These are phyloP conservation scores for Blastomyces emzantsi DNA, from an alignment of 2,329 filamentous ascomycete species.

Conservation along the genomic window DNA sequence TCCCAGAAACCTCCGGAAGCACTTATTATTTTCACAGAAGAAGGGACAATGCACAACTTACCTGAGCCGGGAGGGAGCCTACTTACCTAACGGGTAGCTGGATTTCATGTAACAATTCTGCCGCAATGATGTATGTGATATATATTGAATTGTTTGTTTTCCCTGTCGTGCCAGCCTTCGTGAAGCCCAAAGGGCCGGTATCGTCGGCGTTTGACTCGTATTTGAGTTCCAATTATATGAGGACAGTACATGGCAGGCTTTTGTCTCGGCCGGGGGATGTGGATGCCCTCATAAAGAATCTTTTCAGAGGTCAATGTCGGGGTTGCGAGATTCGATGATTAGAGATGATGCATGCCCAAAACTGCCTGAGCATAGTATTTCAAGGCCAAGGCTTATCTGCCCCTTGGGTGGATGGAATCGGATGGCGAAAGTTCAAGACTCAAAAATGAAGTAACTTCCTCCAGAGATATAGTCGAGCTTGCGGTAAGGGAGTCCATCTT, in stretches of 20 bases:
- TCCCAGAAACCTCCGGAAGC: background rate
- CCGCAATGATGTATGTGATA: background rate
- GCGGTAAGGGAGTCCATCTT: background rate
- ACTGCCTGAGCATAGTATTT: background rate
- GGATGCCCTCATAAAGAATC: background rate
- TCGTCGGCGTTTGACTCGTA: background rate
- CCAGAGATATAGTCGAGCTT: background rate
- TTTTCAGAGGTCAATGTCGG: background rate
- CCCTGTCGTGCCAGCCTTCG: background rate
- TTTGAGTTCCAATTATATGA: background rate
- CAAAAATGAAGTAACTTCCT: background rate
- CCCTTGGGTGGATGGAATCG: no score
- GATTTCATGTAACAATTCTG: slow-evolving; percentile 1
- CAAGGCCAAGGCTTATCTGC: background rate
- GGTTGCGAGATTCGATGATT: background rate
- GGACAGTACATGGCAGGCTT: background rate
- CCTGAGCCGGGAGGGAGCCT: background rate
- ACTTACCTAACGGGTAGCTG: background rate
- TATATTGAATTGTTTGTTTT: background rate
- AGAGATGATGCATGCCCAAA: background rate
- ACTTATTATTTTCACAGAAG: background rate
- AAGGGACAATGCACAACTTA: background rate
- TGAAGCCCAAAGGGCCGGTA: background rate
- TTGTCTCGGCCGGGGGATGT: background rate
- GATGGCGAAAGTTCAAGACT: background rate